Base-by-base conservation (phyloP, 306 rosid genomes). In the Alnus rubra region DNA sequence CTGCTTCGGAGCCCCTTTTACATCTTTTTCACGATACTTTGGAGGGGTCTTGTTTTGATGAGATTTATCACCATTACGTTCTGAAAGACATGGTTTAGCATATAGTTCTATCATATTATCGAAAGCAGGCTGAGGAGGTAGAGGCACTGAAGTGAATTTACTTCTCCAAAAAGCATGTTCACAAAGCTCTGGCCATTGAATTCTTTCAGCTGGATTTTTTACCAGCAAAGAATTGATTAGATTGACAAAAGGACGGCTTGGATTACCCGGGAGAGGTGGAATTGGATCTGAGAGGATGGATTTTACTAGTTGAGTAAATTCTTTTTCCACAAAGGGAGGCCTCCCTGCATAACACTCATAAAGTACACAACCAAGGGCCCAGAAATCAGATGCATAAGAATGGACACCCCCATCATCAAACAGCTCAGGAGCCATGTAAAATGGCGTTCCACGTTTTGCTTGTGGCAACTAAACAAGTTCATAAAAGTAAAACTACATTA, bases 401-500 rank as follows among this genome's bases (percentile, higher is more conserved):
- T 91, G 99, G 64, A 91, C 92, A 69, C 97, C 97, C 50, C 92
- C 98, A 35, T 95, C 99, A 79, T 93, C 97, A 83, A 95, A 95
- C 83, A 95, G 90, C 88, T 95, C 99, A 0, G 99, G 99, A 84
- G 99, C 99, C 99, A 95, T 95, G 83, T 95, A 95, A 81, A 85
- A 91, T 50, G 99, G 99, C 19, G 99, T 93, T 87, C 99, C 99
- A 37, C 98, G 98, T 83, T 89, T 95, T 74, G 98, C 92, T 84
- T 88, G 97, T 3, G 99, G 94, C 84, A 89, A 86, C 99, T 93
- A 74, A 69, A 89, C 71, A 85, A 44, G 81, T 74, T 56, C 71
- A 83, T 44, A 71, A 78, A 73, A 74, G 48, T 69, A 78, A 74
- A 83, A 70, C 51, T 68, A 65, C 45, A 69, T 86, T 67, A 88